A percentile compares a stretch with the other conserved stretches of the same genome.
Evolutionary conservation across 2,329 filamentous ascomycete species (phyloP).

Genomic region (Aspergillus oerlinghausenensis): DNA sequence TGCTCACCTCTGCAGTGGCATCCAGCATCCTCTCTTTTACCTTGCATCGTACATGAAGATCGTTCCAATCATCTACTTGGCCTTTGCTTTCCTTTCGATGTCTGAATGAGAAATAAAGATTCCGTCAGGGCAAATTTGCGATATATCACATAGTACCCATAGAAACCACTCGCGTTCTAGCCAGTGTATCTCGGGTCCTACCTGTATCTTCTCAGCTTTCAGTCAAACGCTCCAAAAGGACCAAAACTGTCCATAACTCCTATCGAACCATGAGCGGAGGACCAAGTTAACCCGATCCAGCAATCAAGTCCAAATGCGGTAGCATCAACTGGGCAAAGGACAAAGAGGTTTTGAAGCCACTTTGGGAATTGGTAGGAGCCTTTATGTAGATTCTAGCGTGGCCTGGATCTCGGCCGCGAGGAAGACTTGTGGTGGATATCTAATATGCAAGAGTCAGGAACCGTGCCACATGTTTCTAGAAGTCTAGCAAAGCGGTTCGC

Average conservation of each 20-base stretch:
- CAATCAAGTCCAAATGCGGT: neutral
- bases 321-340: neutral
- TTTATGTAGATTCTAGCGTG: neutral
- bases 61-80: neutral
- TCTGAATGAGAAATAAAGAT: neutral
- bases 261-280: neutral
- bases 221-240: neutral
- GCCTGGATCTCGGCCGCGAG: neutral
- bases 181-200: neutral
- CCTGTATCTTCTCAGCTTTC: neutral
- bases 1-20: neutral
- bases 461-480: neutral
- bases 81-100: neutral
- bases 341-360: neutral
- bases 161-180: neutral
- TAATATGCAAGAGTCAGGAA: neutral
- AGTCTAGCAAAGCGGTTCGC: too few relatives aligned
- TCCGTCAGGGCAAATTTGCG: neutral
- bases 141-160: neutral
- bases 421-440: neutral
- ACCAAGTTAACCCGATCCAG: neutral
- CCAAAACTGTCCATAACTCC: neutral
- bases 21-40: neutral
- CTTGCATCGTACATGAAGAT: neutral
- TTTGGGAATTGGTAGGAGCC: neutral